These are phyloP conservation scores for Alternaria sp. DNA, from an alignment of 2,329 filamentous ascomycete species.

Conservation along the genomic window DNA sequence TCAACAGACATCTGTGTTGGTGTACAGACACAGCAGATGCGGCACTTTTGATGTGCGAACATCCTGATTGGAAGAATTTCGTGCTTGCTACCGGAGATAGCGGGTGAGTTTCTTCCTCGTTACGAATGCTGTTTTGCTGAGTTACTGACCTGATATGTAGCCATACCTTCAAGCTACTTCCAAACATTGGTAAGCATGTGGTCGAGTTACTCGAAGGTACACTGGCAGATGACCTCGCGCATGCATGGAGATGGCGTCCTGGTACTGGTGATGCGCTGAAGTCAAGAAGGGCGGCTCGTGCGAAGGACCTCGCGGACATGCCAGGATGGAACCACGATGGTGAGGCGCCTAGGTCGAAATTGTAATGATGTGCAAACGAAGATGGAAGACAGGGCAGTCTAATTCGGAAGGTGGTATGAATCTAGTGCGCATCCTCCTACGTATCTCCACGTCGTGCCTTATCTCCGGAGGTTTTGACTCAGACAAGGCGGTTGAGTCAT, in stretches of 20 bases:
- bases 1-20: constrained; percentile 60
- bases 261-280: constrained; percentile 53
- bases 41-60: constrained; percentile 64
- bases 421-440: not conserved
- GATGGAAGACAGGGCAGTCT: not conserved
- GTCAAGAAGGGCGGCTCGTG: constrained; percentile 49
- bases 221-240: constrained; percentile 48
- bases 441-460: not conserved
- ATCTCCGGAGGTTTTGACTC: not conserved
- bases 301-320: constrained; percentile 56
- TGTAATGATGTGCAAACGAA: constrained; percentile 1
- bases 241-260: constrained; percentile 56
- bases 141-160: constrained; percentile 27
- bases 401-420: not conserved
- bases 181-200: constrained; percentile 56
- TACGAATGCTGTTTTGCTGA: not conserved
- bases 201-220: constrained; percentile 54
- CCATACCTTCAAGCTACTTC: constrained; percentile 56
- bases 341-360: constrained; percentile 6
- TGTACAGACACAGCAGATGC: constrained; percentile 68
- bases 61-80: constrained; percentile 58
- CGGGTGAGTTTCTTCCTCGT: constrained; percentile 43
- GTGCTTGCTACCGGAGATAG: constrained; percentile 57
- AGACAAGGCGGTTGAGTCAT: not conserved
- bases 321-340: constrained; percentile 50